Evolutionary conservation across 176 grass and related monocot genomes (phyloP).

Genomic region (Otatea glauca): DNA sequence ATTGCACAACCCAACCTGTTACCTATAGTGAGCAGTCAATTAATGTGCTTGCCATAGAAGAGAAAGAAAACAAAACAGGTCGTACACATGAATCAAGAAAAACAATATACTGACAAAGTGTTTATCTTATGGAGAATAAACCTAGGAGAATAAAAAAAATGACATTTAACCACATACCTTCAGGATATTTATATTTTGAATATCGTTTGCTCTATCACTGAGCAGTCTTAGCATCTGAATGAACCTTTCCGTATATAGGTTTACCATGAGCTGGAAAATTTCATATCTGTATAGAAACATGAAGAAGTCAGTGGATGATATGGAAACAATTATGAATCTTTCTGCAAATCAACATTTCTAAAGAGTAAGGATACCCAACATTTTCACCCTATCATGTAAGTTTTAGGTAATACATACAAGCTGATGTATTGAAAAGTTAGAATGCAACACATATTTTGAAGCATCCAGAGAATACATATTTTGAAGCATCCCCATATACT

Average conservation of each 20-base stretch:
- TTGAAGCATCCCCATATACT: slow-evolving; percentile 6
- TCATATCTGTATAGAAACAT: slow-evolving; percentile 79
- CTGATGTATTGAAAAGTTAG: slow-evolving; percentile 18
- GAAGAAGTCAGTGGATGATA: slow-evolving; percentile 31
- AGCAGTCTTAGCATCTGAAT: slow-evolving; percentile 97
- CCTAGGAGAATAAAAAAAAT: slow-evolving; percentile 23
- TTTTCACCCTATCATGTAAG: not conserved
- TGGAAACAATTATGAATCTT: slow-evolving; percentile 11
- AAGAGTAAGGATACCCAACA: not conserved
- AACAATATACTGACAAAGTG: slow-evolving; percentile 35
- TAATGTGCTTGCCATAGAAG: slow-evolving; percentile 40
- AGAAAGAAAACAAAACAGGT: slow-evolving; percentile 29
- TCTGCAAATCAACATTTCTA: slow-evolving; percentile 5
- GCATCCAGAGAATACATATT: not conserved
- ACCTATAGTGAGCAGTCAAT: slow-evolving; percentile 61
- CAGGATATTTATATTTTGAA: slow-evolving; percentile 97
- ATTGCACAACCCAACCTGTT: slow-evolving; percentile 97
- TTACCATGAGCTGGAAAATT: slow-evolving; percentile 98
- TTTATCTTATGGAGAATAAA: slow-evolving; percentile 20
- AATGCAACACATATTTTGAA: not conserved
- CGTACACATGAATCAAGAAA: slow-evolving; percentile 3
- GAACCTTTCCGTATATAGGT: slow-evolving; percentile 95
- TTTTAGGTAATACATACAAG: slow-evolving; percentile 33
- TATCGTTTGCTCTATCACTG: slow-evolving; percentile 90
- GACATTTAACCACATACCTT: slow-evolving; percentile 61